Evolutionary conservation across 2,329 filamentous ascomycete genomes (phyloP), one percentile per base, ranked within the genome.

Genomic region (Colletotrichum magnum): DNA sequence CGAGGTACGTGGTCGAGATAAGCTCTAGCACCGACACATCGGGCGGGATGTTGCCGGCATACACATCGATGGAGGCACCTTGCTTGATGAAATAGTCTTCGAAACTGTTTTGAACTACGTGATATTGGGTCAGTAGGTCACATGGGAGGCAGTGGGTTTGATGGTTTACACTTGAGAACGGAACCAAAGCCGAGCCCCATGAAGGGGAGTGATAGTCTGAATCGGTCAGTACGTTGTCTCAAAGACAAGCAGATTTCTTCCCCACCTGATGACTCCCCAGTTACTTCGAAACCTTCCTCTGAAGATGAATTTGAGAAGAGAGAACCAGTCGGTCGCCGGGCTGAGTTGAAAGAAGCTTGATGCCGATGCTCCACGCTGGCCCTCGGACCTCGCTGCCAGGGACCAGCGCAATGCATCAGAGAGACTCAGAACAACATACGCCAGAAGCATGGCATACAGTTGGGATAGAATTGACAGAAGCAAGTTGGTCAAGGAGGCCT

Each of bases 1-100:
- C 52, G 4, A 74, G 53, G 32, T 73, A 72, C 5, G 72, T 58
- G 1, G 61, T 54, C 1, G 69, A 63, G 21, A 74, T 68, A 2
- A 56, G 15, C 12, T 60, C 39, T 13, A 74, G 41, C 0, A 72
- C 63, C 4, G 57, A 54, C 3, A 69, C 36, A 7, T 73, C 70
- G 15, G 70, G 69, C 1, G 67, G 64, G 15, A 69, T 70, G 16
- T 71, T 66, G 1, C 73, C 73, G 12, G 72, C 72, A 53, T 72
- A 75, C 2, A 73, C 69, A 7, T 64, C 53, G 36, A 74, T 53
- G 3, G 62, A 50, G 2, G 41, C 50, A 16, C 61, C 58, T 28
- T 69, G 62, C 7, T 69, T 45, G 28, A 61, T 57, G 58, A 74
- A 72, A 28, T 71, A 64, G 18, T 71, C 69, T 6, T 61, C 51